A percentile compares a stretch with the other conserved stretches of the same genome.
Evolutionary conservation across 306 rosid genomes (phyloP).

Genomic region (Luffa acutangula): DNA sequence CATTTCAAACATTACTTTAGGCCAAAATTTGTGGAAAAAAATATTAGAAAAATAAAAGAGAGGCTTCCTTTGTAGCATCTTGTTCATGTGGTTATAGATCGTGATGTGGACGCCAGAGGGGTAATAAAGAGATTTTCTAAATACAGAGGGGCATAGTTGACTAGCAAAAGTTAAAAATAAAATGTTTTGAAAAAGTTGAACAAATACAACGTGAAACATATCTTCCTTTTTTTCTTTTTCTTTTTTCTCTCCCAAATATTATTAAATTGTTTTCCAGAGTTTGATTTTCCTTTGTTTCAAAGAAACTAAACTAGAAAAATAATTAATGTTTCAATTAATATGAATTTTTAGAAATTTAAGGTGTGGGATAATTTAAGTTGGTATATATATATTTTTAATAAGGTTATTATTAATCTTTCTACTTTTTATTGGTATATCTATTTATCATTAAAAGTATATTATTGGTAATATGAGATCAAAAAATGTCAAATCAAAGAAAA

Average conservation of each 20-base stretch:
- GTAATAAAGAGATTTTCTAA: not conserved
- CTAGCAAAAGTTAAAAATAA: not conserved
- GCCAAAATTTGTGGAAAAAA: not conserved
- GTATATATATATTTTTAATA: not conserved
- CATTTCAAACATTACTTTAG: not conserved
- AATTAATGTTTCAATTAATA: not conserved
- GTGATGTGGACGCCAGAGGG: not conserved
- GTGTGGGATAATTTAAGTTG: not conserved
- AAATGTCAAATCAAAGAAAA: not conserved
- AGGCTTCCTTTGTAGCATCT: not conserved
- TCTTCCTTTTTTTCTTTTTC: not conserved
- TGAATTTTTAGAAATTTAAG: not conserved
- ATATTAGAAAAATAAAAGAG: not conserved
- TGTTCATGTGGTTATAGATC: constrained; percentile 2
- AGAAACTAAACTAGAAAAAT: not conserved
- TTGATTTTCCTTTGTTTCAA: not conserved
- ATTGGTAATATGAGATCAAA: not conserved
- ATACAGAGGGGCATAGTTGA: not conserved
- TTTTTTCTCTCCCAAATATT: not conserved
- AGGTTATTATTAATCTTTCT: not conserved
- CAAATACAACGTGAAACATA: not conserved
- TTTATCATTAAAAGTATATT: not conserved
- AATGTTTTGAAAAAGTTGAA: not conserved
- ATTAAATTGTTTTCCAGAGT: not conserved
- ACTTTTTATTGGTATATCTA: not conserved